Evolutionary conservation across 202 grass and related monocot species (phyloP).

Genomic region (Musa balbisiana): DNA sequence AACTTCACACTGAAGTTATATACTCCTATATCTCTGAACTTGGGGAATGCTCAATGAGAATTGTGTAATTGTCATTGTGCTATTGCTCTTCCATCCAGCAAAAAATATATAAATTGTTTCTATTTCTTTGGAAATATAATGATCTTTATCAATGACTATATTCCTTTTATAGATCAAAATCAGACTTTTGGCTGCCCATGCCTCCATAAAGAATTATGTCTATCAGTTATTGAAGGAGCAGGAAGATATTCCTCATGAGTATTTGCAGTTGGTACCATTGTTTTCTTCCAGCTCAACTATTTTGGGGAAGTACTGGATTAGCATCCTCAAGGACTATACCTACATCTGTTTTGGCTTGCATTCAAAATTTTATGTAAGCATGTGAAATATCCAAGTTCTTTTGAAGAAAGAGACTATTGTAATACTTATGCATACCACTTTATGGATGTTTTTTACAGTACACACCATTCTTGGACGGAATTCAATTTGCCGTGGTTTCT

Average conservation of each 20-base stretch:
- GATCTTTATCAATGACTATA: conserved; percentile 21
- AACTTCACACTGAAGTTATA: neutral
- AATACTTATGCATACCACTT: neutral
- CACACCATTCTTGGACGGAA: conserved; percentile 92
- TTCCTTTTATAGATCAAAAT: conserved; percentile 71
- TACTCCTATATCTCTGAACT: neutral
- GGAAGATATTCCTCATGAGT: conserved; percentile 69
- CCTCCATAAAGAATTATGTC: conserved; percentile 84
- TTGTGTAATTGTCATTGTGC: neutral
- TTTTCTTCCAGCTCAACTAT: conserved; percentile 61
- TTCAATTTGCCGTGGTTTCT: conserved; percentile 83
- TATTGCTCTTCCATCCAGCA: neutral
- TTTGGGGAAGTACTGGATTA: conserved; percentile 85
- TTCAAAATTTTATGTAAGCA: conserved; percentile 67
- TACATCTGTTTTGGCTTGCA: conserved; percentile 70
- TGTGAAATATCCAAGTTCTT: conserved; percentile 19
- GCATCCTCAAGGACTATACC: conserved; percentile 75
- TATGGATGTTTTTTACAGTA: conserved; percentile 49
- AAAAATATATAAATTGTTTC: neutral
- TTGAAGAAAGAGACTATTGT: neutral
- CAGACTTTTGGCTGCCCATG: conserved; percentile 78
- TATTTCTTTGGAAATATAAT: conserved; percentile 17
- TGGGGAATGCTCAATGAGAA: neutral
- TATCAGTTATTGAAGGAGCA: conserved; percentile 68
- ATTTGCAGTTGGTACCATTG: conserved; percentile 69